Conservation (phyloP, 805 yeast species). For the Yarrowia keelungensis region DNA sequence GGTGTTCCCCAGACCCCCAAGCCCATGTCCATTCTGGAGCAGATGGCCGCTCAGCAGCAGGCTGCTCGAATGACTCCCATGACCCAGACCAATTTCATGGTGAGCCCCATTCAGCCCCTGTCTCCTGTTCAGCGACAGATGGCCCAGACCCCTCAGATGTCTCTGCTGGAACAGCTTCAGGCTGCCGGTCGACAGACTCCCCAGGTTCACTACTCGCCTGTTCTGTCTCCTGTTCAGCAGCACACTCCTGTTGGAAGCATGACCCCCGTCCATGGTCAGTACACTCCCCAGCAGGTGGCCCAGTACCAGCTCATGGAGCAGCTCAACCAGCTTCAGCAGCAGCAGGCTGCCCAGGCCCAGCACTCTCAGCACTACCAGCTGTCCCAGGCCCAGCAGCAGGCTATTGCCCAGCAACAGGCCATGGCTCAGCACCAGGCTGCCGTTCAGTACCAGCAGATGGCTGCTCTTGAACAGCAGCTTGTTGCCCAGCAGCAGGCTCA, state of each 20-base stretch:
- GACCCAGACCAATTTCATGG: constrained; percentile 19
- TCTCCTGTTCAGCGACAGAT: constrained; percentile 34
- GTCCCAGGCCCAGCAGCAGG: constrained; percentile 16
- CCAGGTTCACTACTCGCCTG: constrained; percentile 26
- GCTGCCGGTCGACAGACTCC: constrained; percentile 24
- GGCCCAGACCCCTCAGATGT: constrained; percentile 30
- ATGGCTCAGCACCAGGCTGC: constrained; percentile 23
- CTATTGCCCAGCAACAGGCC: constrained; percentile 16
- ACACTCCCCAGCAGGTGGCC: constrained; percentile 25
- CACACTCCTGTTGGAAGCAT: constrained; percentile 18
- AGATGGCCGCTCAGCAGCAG: constrained; percentile 29
- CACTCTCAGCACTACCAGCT: constrained; percentile 6
- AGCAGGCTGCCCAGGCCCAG: constrained; percentile 29
- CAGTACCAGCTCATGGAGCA: constrained; percentile 30
- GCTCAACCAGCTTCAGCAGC: constrained; percentile 24
- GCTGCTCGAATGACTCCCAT: constrained; percentile 30
- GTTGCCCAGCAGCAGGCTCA: constrained; percentile 29
- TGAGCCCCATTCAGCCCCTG: constrained; percentile 30
- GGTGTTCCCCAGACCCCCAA: constrained; percentile 28
- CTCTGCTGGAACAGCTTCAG: constrained; percentile 23
- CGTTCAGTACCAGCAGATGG: constrained; percentile 26
- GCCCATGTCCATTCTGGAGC: constrained; percentile 13
- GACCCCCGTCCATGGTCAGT: constrained; percentile 19
- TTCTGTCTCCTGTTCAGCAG: constrained; percentile 22
- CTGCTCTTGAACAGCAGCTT: constrained; percentile 17